Conservation (phyloP, 1,139 yeast genomes). For the Pneumocystis oryctolagi region DNA sequence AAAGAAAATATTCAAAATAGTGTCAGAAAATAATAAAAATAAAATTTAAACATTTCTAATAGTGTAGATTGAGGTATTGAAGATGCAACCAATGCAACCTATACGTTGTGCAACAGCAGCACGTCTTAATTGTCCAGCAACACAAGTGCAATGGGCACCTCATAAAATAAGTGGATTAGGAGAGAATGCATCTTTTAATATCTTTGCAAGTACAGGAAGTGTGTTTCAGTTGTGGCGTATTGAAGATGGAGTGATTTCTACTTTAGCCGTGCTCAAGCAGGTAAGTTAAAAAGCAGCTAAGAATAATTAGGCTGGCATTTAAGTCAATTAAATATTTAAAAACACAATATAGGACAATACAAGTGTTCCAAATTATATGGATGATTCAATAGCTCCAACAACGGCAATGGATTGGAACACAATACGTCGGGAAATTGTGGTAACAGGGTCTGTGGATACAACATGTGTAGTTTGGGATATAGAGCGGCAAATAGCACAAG, state of each 20-base stretch:
- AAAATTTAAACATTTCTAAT: not conserved
- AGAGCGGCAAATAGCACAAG: slow-evolving; percentile 59
- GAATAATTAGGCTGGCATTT: not conserved
- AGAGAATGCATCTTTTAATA: not conserved
- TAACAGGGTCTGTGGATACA: slow-evolving; percentile 84
- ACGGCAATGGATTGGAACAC: slow-evolving; percentile 91
- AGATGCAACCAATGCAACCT: not conserved
- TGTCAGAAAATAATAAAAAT: too few relatives aligned
- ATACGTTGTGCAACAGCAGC: not conserved
- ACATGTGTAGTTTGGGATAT: slow-evolving; percentile 96
- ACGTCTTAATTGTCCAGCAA: not conserved
- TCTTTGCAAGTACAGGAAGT: slow-evolving; percentile 6
- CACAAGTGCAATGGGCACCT: slow-evolving; percentile 1
- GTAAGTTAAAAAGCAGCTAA: slow-evolving; percentile 18
- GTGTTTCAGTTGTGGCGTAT: slow-evolving; percentile 8
- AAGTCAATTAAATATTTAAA: not conserved
- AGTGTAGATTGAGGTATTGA: not conserved
- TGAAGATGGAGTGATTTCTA: slow-evolving; percentile 9
- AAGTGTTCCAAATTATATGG: slow-evolving; percentile 27
- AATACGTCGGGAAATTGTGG: slow-evolving; percentile 51
- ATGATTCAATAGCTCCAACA: slow-evolving; percentile 36
- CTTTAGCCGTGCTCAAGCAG: slow-evolving; percentile 16
- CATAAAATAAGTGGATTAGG: not conserved
- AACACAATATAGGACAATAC: not conserved
- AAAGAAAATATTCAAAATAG: too few relatives aligned